phyloP scores from a whole-genome alignment of 345 rosid genomes.

The Carallia pectinifolia region DNA sequence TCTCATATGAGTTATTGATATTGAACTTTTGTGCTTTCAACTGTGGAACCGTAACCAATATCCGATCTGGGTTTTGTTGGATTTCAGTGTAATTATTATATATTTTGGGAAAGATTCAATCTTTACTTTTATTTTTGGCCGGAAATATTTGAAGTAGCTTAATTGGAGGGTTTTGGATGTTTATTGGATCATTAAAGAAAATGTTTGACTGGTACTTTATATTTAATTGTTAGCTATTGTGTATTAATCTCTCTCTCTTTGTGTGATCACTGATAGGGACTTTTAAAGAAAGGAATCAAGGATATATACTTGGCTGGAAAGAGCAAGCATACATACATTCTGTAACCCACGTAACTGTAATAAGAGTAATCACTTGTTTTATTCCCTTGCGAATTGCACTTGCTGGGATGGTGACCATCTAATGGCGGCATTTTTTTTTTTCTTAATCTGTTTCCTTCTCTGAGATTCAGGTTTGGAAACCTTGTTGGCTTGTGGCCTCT shows the following conservation, averaged over 20 bases:
- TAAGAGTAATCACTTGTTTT: constrained; percentile 7
- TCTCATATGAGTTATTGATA: not conserved
- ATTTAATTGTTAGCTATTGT: constrained; percentile 5
- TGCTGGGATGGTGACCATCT: constrained; percentile 7
- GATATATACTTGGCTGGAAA: not conserved
- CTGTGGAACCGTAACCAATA: constrained; percentile 1
- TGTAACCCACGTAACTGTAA: constrained; percentile 24
- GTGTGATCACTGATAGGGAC: constrained; percentile 19
- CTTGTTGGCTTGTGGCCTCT: constrained; percentile 28
- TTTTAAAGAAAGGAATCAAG: too few relatives aligned
- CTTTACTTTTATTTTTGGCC: not conserved
- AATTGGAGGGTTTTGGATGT: constrained; percentile 27
- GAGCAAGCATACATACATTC: constrained; percentile 9
- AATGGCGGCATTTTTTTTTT: constrained; percentile 8
- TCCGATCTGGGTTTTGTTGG: constrained; percentile 21
- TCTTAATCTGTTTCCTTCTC: too few relatives aligned
- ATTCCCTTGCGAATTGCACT: not conserved
- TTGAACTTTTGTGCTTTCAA: not conserved
- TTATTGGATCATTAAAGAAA: constrained; percentile 26
- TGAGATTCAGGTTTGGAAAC: constrained; percentile 32
- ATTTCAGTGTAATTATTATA: constrained; percentile 27
- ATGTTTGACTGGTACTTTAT: constrained; percentile 34
- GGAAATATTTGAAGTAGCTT: constrained; percentile 14
- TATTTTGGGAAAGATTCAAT: constrained; percentile 19
- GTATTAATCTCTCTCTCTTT: not conserved